phyloP scores from a whole-genome alignment of 1,284 basidiomycete species.

The Pyrrhoderma noxium region DNA sequence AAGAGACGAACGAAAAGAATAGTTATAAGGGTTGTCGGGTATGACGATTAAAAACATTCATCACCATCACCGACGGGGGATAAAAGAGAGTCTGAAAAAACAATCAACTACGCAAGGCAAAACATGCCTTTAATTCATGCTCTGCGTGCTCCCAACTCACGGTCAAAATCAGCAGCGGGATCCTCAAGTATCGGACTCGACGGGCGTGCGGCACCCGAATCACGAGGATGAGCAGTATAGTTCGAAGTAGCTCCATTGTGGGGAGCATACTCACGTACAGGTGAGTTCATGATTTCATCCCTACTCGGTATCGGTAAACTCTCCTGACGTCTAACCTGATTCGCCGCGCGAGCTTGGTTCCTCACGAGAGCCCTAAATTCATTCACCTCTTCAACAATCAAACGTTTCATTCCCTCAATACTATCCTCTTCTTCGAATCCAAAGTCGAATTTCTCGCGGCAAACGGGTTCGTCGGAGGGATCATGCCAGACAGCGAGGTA shows the following conservation, averaged over 20 bases:
- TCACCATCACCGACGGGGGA: too few species aligned
- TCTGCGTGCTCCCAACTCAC: constrained; percentile 51
- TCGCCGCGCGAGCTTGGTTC: constrained; percentile 60
- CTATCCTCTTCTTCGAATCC: constrained; percentile 96
- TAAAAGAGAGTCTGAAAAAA: too few species aligned
- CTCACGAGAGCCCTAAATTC: constrained; percentile 84
- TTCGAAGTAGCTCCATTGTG: constrained; percentile 61
- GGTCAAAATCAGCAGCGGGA: constrained; percentile 80
- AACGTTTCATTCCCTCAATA: constrained; percentile 93
- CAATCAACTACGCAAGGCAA: not conserved
- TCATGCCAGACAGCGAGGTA: constrained; percentile 95
- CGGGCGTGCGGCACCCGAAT: constrained; percentile 33
- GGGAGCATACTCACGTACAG: constrained; percentile 60
- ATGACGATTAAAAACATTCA: too few species aligned
- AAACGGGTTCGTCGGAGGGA: constrained; percentile 84
- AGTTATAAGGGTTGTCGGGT: too few species aligned
- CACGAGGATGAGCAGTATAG: constrained; percentile 38
- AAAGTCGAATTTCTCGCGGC: constrained; percentile 91
- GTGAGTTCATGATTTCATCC: constrained; percentile 73
- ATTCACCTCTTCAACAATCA: constrained; percentile 93
- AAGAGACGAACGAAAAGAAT: too few species aligned
- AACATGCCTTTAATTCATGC: not conserved
- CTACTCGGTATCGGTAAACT: constrained; percentile 71
- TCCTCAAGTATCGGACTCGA: constrained; percentile 69
- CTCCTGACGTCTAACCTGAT: constrained; percentile 65